Evolutionary conservation across 176 grass and related monocot genomes (phyloP).

Genomic region (Elaeis guineensis): DNA sequence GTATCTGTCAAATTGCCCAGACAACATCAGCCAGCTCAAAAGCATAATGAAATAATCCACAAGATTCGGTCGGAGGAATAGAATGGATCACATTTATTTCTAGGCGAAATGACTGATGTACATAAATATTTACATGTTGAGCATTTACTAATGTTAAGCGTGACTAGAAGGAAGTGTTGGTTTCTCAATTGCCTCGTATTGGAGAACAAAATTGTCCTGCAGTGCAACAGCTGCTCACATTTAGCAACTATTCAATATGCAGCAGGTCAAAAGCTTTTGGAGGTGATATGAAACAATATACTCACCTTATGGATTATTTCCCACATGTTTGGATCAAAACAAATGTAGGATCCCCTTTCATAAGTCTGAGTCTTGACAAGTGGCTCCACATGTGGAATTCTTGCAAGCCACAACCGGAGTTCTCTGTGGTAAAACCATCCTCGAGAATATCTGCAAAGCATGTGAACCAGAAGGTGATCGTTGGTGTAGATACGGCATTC

Average conservation of each 20-base stretch:
- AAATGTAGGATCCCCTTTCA: constrained; percentile 77
- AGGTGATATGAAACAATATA: background rate
- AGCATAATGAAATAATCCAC: constrained; percentile 14
- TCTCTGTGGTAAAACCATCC: constrained; percentile 99
- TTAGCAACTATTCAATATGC: constrained; percentile 6
- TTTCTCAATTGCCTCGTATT: constrained; percentile 78
- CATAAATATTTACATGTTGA: constrained; percentile 37
- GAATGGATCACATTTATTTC: background rate
- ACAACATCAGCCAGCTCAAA: constrained; percentile 1
- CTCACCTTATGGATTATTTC: constrained; percentile 13
- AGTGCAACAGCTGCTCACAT: constrained; percentile 15
- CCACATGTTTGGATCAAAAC: constrained; percentile 83
- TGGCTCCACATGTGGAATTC: constrained; percentile 48
- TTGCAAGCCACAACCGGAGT: constrained; percentile 54
- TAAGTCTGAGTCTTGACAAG: constrained; percentile 56
- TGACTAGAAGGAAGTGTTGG: constrained; percentile 39
- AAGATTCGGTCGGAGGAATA: constrained; percentile 4
- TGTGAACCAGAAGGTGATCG: too few species aligned
- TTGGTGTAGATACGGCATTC: too few species aligned
- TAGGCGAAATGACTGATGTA: background rate
- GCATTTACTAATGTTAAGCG: constrained; percentile 46
- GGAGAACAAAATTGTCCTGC: constrained; percentile 82
- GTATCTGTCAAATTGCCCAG: constrained; percentile 1
- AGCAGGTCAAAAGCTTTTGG: constrained; percentile 10
- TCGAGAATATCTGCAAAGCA: constrained; percentile 46